Percentiles rank a stretch among this genome's conserved stretches.
Conservation (phyloP, 208 protist species). For the Endotrypanum monterogeii region DNA sequence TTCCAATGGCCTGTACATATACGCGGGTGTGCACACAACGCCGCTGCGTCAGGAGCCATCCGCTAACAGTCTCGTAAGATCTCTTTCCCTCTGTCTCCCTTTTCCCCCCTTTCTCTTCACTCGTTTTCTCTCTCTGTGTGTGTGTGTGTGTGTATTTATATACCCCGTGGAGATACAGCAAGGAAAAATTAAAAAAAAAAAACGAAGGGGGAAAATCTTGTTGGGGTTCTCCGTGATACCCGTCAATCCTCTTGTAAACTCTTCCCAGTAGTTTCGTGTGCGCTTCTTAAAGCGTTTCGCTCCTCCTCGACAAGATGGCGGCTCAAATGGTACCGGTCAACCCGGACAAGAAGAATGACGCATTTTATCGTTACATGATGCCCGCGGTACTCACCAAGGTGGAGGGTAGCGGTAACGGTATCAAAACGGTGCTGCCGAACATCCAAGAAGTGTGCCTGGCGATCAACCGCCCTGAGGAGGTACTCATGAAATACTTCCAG, state of each 20-base stretch:
- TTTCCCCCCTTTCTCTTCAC: not conserved
- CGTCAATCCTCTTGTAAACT: no score
- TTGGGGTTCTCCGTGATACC: not conserved
- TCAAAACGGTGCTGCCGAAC: constrained; percentile 95
- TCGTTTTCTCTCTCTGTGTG: not conserved
- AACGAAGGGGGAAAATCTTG: no score
- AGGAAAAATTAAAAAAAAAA: no score
- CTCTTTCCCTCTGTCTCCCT: not conserved
- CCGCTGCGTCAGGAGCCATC: not conserved
- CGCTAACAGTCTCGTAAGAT: not conserved
- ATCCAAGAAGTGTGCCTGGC: constrained; percentile 90
- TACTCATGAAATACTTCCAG: constrained; percentile 92
- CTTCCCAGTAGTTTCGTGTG: no score
- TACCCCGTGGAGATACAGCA: no score
- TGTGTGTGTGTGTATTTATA: no score
- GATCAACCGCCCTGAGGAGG: constrained; percentile 88
- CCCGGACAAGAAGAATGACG: constrained; percentile 87
- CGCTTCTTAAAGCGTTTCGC: not conserved
- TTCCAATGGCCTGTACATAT: not conserved
- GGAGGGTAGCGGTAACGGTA: constrained; percentile 94
- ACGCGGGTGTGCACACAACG: not conserved
- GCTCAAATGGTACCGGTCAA: constrained; percentile 85
- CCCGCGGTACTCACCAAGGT: constrained; percentile 89
- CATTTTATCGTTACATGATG: constrained; percentile 96
- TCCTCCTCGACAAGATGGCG: constrained; percentile 47